Conservation (phyloP, 805 yeast species). For the Diddensiella santjacobensis region DNA sequence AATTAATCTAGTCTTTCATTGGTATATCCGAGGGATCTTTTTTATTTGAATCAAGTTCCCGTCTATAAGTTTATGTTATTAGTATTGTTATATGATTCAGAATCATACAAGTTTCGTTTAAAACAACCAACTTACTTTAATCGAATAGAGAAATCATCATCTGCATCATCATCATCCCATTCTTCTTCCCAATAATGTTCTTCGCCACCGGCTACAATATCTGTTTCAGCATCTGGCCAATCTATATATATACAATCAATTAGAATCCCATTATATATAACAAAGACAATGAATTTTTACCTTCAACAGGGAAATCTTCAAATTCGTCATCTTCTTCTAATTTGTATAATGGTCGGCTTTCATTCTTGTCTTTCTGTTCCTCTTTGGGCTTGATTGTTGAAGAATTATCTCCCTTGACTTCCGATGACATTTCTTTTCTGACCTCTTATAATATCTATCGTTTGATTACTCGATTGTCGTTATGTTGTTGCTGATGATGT, state of each 20-base stretch:
- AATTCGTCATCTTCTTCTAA: constrained; percentile 96
- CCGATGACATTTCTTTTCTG: no score
- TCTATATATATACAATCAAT: constrained; percentile 34
- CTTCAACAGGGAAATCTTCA: constrained; percentile 91
- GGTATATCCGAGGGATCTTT: constrained; percentile 2
- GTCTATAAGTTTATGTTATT: no score
- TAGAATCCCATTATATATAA: background rate
- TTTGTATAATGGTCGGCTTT: background rate
- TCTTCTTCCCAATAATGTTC: constrained; percentile 89
- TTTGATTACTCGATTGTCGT: no score
- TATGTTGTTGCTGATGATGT: no score
- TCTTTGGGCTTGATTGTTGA: no score
- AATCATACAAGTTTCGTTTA: background rate
- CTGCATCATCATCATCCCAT: constrained; percentile 92
- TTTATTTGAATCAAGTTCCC: background rate
- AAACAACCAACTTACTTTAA: constrained; percentile 47
- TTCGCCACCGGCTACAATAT: constrained; percentile 44
- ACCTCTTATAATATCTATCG: no score
- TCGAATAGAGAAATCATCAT: constrained; percentile 78
- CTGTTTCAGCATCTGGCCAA: constrained; percentile 62
- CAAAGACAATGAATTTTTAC: constrained; percentile 32
- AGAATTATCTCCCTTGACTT: no score
- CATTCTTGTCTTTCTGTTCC: background rate
- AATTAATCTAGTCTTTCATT: constrained; percentile 6
- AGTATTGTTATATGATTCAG: background rate